A percentile compares a stretch with the other conserved stretches of the same genome.
Evolutionary conservation across 2,329 filamentous ascomycete species (phyloP).

Genomic region (Fusarium tricinctum): DNA sequence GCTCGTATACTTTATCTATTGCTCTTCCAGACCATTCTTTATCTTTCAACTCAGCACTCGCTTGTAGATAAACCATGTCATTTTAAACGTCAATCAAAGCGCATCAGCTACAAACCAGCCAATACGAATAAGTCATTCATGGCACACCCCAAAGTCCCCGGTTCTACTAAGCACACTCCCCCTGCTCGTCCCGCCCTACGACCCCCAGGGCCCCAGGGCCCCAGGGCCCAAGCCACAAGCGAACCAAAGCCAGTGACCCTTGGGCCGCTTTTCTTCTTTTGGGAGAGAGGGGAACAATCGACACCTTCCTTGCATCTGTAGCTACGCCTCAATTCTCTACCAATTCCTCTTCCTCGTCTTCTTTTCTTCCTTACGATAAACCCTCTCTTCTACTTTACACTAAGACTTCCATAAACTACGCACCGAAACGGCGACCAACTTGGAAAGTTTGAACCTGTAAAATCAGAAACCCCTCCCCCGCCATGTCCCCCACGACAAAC

Average conservation of each 20-base stretch:
- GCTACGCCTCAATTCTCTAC: slow-evolving; percentile 38
- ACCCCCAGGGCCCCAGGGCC: slow-evolving; percentile 5
- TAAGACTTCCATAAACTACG: not conserved
- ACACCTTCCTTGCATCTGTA: slow-evolving; percentile 47
- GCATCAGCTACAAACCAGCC: slow-evolving; percentile 26
- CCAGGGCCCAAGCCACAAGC: slow-evolving; percentile 22
- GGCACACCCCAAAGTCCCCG: slow-evolving; percentile 38
- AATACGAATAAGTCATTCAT: slow-evolving; percentile 39
- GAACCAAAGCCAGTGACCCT: slow-evolving; percentile 34
- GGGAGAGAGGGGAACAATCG: slow-evolving; percentile 37
- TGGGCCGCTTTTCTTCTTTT: slow-evolving; percentile 38
- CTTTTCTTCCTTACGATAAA: slow-evolving; percentile 28
- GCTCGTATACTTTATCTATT: slow-evolving; percentile 7
- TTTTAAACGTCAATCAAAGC: slow-evolving; percentile 31
- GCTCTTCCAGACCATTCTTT: not conserved
- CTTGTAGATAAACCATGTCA: slow-evolving; percentile 19
- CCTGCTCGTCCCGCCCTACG: slow-evolving; percentile 18
- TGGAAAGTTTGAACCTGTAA: not conserved
- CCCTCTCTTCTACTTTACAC: slow-evolving; percentile 10
- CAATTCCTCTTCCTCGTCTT: slow-evolving; percentile 18
- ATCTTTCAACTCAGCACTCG: slow-evolving; percentile 3
- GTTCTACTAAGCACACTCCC: slow-evolving; percentile 45
- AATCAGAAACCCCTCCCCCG: slow-evolving; percentile 19
- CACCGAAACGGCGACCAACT: not conserved
- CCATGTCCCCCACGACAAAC: slow-evolving; percentile 50